Percentiles rank a stretch among this genome's conserved stretches.
Conservation (phyloP, 768 basidiomycete genomes). For the Rickenella mellea region DNA sequence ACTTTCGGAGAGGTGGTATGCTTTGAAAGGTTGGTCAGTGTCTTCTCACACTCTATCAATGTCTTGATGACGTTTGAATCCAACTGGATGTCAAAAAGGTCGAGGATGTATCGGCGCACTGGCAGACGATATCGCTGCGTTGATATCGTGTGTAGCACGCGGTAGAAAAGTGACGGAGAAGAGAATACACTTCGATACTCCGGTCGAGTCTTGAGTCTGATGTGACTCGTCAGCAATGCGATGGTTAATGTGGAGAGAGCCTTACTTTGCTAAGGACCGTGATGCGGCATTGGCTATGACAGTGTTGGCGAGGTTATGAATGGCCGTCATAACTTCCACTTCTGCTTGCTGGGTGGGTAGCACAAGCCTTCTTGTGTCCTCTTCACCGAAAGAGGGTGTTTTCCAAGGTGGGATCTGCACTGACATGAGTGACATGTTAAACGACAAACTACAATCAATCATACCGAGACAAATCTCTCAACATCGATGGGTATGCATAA, state of each 20-base stretch:
- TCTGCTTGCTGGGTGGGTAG: slow-evolving; percentile 64
- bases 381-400: slow-evolving; percentile 18
- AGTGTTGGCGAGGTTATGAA: slow-evolving; percentile 90
- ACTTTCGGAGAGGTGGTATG: slow-evolving; percentile 9
- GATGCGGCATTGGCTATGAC: slow-evolving; percentile 95
- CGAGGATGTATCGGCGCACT: slow-evolving; percentile 85
- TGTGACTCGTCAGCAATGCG: background rate
- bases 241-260: background rate
- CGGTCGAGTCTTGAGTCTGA: slow-evolving; percentile 67
- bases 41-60: slow-evolving; percentile 41
- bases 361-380: slow-evolving; percentile 41
- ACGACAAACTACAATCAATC: slow-evolving; percentile 16
- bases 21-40: slow-evolving; percentile 22
- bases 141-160: slow-evolving; percentile 81
- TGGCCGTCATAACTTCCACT: slow-evolving; percentile 76
- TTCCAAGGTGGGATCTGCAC: slow-evolving; percentile 69
- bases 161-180: slow-evolving; percentile 71
- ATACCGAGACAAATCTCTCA: slow-evolving; percentile 68
- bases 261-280: slow-evolving; percentile 74
- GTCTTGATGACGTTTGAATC: slow-evolving; percentile 49
- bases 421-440: slow-evolving; percentile 2
- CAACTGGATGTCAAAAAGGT: slow-evolving; percentile 82
- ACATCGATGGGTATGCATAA: slow-evolving; percentile 85
- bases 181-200: slow-evolving; percentile 71
- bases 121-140: slow-evolving; percentile 86